These are phyloP conservation scores for Amanita rimosa DNA, from an alignment of 768 basidiomycete species.

Conservation along the genomic window DNA sequence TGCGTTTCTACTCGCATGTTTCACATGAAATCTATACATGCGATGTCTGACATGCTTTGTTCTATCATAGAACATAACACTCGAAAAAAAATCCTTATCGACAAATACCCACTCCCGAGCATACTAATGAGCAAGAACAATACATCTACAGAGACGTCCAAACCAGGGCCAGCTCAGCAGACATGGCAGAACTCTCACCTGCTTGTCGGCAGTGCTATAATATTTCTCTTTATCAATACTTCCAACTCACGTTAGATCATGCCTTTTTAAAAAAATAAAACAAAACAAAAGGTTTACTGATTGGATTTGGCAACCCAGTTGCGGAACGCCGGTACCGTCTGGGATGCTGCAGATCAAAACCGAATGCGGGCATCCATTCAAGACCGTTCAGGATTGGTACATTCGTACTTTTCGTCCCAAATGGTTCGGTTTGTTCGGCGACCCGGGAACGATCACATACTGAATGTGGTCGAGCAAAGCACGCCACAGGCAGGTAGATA, in stretches of 20 bases:
- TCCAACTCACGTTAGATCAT: no score
- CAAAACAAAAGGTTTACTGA: neutral
- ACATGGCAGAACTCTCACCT: neutral
- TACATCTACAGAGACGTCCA: neutral
- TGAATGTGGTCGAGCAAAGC: neutral
- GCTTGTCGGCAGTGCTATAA: neutral
- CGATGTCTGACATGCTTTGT: no score
- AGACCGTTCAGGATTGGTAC: neutral
- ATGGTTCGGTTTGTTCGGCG: constrained; percentile 2
- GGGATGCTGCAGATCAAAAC: neutral
- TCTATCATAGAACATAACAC: no score
- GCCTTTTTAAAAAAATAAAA: no score
- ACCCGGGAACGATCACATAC: neutral
- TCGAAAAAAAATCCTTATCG: no score
- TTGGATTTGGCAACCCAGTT: neutral
- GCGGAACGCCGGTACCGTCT: neutral
- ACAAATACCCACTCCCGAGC: no score
- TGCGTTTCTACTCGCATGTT: no score
- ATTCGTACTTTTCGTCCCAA: neutral
- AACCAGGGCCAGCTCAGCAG: no score
- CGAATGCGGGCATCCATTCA: neutral
- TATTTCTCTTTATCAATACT: neutral
- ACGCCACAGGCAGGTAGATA: no score
- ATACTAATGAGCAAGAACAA: neutral
- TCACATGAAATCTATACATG: no score